phyloP scores from a whole-genome alignment of 31 red algal species.

The Asparagopsis taxiformis region DNA sequence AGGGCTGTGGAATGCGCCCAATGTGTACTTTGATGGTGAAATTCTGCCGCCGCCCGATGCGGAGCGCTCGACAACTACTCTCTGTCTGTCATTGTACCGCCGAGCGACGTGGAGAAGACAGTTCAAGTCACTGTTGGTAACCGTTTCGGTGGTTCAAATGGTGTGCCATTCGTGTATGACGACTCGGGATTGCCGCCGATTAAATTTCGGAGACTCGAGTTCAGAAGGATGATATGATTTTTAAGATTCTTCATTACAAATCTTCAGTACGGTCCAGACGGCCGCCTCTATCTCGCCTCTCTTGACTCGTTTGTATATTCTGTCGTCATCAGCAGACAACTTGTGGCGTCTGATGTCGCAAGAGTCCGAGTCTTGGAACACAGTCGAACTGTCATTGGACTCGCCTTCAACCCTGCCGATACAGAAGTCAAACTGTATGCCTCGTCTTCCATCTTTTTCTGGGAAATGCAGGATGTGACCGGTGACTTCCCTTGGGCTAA shows the following conservation, averaged over 20 bases:
- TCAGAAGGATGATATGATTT: slow-evolving; percentile 20
- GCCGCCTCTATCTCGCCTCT: slow-evolving; percentile 49
- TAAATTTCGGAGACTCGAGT: slow-evolving; percentile 15
- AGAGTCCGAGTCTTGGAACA: slow-evolving; percentile 25
- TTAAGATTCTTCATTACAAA: slow-evolving; percentile 35
- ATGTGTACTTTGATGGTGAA: slow-evolving; percentile 37
- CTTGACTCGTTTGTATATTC: slow-evolving; percentile 64
- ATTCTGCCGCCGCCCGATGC: slow-evolving; percentile 15
- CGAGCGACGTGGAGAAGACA: slow-evolving; percentile 8
- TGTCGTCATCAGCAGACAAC: slow-evolving; percentile 19
- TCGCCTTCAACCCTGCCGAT: slow-evolving; percentile 72
- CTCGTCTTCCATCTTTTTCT: slow-evolving; percentile 64
- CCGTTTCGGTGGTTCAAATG: slow-evolving; percentile 44
- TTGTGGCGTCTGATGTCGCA: slow-evolving; percentile 34
- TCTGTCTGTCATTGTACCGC: slow-evolving; percentile 28
- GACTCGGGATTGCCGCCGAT: slow-evolving; percentile 36
- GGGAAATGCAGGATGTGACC: slow-evolving; percentile 7
- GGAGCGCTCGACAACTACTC: slow-evolving; percentile 11
- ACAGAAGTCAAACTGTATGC: slow-evolving; percentile 32
- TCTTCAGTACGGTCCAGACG: slow-evolving; percentile 61
- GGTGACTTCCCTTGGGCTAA: slow-evolving; percentile 50
- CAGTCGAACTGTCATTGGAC: slow-evolving; percentile 47
- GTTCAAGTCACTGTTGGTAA: slow-evolving; percentile 47
- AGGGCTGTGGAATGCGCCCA: slow-evolving; percentile 49
- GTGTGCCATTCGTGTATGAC: slow-evolving; percentile 38